Conservation (phyloP, 163 green algal species). For the Volvox carteri region DNA sequence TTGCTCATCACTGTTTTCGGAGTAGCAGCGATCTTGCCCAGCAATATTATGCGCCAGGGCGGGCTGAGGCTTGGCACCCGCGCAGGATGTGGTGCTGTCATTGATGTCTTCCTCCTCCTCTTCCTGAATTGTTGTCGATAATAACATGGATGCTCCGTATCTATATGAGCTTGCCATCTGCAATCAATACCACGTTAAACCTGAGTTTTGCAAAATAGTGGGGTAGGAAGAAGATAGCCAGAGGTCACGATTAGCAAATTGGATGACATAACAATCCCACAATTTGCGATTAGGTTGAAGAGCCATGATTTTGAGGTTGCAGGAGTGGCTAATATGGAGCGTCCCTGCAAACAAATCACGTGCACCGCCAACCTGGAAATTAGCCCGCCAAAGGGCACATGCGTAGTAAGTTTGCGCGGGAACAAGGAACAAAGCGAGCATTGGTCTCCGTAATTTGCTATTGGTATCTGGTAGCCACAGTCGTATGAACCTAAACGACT, state of each 20-base stretch:
- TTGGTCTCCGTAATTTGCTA: too few species aligned
- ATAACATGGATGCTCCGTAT: background rate
- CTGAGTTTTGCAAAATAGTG: background rate
- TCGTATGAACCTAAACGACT: too few species aligned
- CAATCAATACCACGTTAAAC: background rate
- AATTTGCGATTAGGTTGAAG: background rate
- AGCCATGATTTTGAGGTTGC: background rate
- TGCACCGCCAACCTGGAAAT: background rate
- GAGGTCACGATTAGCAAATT: background rate
- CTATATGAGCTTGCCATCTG: slow-evolving; percentile 11
- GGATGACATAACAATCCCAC: background rate
- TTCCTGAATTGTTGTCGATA: slow-evolving; percentile 33
- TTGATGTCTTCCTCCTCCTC: background rate
- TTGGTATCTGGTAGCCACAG: too few species aligned
- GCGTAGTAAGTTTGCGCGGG: too few species aligned
- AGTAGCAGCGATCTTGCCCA: background rate
- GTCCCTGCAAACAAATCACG: background rate
- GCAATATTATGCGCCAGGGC: background rate
- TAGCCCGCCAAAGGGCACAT: background rate
- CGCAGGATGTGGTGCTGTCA: background rate
- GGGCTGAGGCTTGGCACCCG: background rate
- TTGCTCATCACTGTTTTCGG: background rate
- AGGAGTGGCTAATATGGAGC: background rate
- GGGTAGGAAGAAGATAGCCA: background rate
- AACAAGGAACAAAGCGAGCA: too few species aligned